Base-by-base conservation (phyloP, 2,329 filamentous ascomycete genomes). In the Passalora sequoiae region DNA sequence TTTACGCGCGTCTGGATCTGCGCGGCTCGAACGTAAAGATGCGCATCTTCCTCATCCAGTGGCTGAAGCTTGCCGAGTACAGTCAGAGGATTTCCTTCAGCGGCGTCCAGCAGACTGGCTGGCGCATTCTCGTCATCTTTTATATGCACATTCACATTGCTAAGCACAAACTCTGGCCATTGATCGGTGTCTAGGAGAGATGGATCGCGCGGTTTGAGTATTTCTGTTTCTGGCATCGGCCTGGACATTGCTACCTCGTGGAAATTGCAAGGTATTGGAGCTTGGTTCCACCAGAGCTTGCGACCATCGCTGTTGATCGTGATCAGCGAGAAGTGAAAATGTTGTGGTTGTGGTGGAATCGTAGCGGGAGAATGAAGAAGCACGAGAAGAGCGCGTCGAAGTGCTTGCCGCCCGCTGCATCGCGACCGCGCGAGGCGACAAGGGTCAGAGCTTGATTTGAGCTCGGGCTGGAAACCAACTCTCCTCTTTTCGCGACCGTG, bases 91-190 rank as follows among this genome's bases (percentile, higher is more conserved):
- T 79, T 77, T 31, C 77, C 69, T 0, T 74, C 62, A 53, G 77
- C 74, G 2, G 82, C 78, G 35, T 77, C 63, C 3, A 88, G 70
- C 4, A 84, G 72, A 56, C 77, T 84, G 20, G 74, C 76, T 3
- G 77, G 54, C 6, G 60, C 59, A n/a, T 71, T 41, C 13, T 44
- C 39, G 21, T 53, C 32, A n/a, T 45, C 49, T 2, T 47, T 47
- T 6, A 48, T 33, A 30, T 54, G 47, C n/a, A 86, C 72, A 13
- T 76, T 70, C 27, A 76, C 81, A 57, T 85, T 73, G 38, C 60
- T 69, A 30, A 88, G 69, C 4, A 77, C 68, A 58, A 84, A 85
- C 37, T 73, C 73, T 3, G 80, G 77, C 72, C 78, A 84, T 12
- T 78, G 65, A 49, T 64, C 58, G 30, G 49, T 53, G 9, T 59